Evolutionary conservation across 768 basidiomycete species (phyloP).

Genomic region (Gautieria morchelliformis): DNA sequence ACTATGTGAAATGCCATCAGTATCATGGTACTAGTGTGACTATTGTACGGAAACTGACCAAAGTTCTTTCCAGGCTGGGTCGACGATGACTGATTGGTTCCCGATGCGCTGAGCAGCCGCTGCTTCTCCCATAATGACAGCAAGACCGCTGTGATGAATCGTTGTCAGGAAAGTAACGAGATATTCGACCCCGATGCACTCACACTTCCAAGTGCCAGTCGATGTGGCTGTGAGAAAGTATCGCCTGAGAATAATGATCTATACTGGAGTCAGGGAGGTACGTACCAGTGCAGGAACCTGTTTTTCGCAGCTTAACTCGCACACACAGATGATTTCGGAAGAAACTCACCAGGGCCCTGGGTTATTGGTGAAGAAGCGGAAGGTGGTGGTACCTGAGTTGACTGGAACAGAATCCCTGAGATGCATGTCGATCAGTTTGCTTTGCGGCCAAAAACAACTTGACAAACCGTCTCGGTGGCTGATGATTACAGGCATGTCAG

Average conservation of each 20-base stretch:
- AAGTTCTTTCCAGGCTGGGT: background rate
- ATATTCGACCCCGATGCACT: background rate
- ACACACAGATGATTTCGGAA: too few relatives aligned
- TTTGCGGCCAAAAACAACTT: slow-evolving; percentile 12
- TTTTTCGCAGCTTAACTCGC: background rate
- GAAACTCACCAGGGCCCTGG: slow-evolving; percentile 39
- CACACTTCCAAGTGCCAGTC: slow-evolving; percentile 10
- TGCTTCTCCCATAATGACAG: slow-evolving; percentile 2
- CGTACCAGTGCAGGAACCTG: slow-evolving; percentile 22
- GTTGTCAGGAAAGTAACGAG: background rate
- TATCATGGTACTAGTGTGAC: background rate
- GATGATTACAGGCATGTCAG: background rate
- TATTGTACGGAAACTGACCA: background rate
- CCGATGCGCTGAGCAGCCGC: background rate
- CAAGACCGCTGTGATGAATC: background rate
- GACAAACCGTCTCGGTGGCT: slow-evolving; percentile 19
- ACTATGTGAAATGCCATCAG: background rate
- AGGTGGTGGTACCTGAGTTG: slow-evolving; percentile 16
- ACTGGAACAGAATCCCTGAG: background rate
- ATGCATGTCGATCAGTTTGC: background rate
- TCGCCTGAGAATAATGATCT: background rate
- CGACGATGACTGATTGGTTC: background rate
- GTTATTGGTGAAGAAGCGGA: slow-evolving; percentile 48
- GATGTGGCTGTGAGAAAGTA: slow-evolving; percentile 11
- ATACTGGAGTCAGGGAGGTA: background rate